These are phyloP conservation scores for Starmerella ratchasimensis DNA, from an alignment of 805 yeast genomes.

Conservation along the genomic window DNA sequence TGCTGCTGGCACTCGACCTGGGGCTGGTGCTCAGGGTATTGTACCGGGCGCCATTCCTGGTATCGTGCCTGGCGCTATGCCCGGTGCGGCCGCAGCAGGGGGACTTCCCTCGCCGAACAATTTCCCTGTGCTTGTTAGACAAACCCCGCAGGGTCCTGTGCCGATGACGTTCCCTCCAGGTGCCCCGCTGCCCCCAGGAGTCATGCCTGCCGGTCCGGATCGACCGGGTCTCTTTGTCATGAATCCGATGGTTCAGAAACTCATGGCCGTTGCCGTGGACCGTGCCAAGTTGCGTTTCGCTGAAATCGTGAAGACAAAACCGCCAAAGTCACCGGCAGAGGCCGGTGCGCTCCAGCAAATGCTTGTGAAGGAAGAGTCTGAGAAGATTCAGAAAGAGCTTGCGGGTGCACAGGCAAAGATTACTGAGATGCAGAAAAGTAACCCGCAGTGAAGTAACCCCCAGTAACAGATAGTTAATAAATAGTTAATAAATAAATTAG, in stretches of 20 bases:
- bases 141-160: slow-evolving; percentile 9
- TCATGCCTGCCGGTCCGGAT: neutral
- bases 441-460: too few relatives aligned
- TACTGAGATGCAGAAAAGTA: too few relatives aligned
- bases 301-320: slow-evolving; percentile 5
- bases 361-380: slow-evolving; percentile 19
- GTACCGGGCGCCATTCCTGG: slow-evolving; percentile 2
- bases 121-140: slow-evolving; percentile 5
- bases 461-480: too few relatives aligned
- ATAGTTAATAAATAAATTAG: too few relatives aligned
- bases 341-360: slow-evolving; percentile 13
- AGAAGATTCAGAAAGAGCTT: slow-evolving; percentile 13
- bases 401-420: too few relatives aligned
- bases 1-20: slow-evolving; percentile 1
- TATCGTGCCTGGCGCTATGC: neutral
- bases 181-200: slow-evolving; percentile 1
- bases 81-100: neutral
- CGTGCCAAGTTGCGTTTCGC: slow-evolving; percentile 12
- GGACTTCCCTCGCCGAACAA: neutral
- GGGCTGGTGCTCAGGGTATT: neutral
- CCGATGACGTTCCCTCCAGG: slow-evolving; percentile 1
- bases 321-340: slow-evolving; percentile 14
- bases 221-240: slow-evolving; percentile 5
- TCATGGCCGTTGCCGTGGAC: slow-evolving; percentile 9
- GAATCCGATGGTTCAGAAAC: slow-evolving; percentile 12